Evolutionary conservation across 2,329 filamentous ascomycete genomes (phyloP), one percentile per base, ranked within the genome.

Genomic region (Pestalotiopsis sp.): DNA sequence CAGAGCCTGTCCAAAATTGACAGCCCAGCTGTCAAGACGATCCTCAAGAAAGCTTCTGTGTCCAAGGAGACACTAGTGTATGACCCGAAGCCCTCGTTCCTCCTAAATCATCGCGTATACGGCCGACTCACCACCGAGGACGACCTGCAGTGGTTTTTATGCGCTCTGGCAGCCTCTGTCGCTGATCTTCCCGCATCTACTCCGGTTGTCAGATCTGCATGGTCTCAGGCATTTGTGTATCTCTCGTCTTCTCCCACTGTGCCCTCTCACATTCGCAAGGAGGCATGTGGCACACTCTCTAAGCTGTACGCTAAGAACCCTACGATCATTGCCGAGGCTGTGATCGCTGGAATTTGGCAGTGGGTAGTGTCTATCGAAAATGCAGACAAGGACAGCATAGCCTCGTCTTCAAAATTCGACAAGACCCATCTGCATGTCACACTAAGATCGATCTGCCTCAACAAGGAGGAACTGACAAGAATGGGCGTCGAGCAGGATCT

Each of bases 151-250:
- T 98, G 96, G 93, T 87, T 93, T 65, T 83, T 91, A 57, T 88
- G 90, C 71, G 91, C 94, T 38, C 83, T 98, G 63, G 82, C 87
- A 17, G 87, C 90, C 31, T 81, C 92, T 17, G 86, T 90, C 17
- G 78, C 84, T 17, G 83, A 85, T 20, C 78, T 94, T 3, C 81
- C 82, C 13, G 83, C 87, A 36, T 81, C 85, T 13, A 78, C 82
- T 3, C 81, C 82, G 14, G 81, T 87, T 11, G 83, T 88, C n/a
- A 86, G 86, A 70, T 80, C 88, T 66, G 89, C 91, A 17, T 99
- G 95, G 96, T 91, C 93, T 14, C 93, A 97, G 75, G 91, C 92
- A 2, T 88, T 95, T 69, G 90, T 98, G n/a, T 97, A 92, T 77
- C 82, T 93, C 17, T 87, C 95, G 60, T 90, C 90, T 60, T 90